phyloP scores from a whole-genome alignment of 2,329 filamentous ascomycete genomes.

The Verticillium nubilum region DNA sequence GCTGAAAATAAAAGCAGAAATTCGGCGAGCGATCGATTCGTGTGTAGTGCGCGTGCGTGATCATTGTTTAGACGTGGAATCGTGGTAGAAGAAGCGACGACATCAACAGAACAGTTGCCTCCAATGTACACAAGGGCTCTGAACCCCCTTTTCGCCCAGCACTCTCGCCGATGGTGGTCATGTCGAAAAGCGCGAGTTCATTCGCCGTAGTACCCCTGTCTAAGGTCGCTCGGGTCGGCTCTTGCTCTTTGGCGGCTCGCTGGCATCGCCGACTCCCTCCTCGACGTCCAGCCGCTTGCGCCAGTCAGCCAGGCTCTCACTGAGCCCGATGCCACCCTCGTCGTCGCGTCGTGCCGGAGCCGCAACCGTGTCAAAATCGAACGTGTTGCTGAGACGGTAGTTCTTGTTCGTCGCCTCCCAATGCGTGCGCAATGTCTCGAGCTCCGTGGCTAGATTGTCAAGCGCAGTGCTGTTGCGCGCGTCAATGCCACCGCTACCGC shows the following conservation, averaged over 20 bases:
- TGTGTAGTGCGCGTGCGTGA: slow-evolving; percentile 9
- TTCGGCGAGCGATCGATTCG: background rate
- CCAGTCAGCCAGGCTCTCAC: slow-evolving; percentile 74
- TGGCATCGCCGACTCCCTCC: slow-evolving; percentile 20
- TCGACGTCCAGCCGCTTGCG: slow-evolving; percentile 65
- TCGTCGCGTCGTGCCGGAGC: slow-evolving; percentile 34
- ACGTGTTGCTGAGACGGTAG: slow-evolving; percentile 83
- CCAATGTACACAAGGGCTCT: slow-evolving; percentile 3
- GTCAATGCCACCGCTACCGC: slow-evolving; percentile 28
- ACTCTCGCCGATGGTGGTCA: background rate
- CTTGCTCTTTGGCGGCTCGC: slow-evolving; percentile 9
- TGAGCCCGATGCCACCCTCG: slow-evolving; percentile 47
- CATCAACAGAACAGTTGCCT: slow-evolving; percentile 4
- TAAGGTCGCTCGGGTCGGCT: slow-evolving; percentile 13
- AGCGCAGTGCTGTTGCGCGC: slow-evolving; percentile 63
- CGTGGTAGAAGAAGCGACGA: slow-evolving; percentile 10
- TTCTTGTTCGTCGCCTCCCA: slow-evolving; percentile 97
- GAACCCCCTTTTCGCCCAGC: slow-evolving; percentile 2
- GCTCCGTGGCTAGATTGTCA: slow-evolving; percentile 85
- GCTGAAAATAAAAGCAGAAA: background rate
- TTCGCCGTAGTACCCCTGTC: slow-evolving; percentile 13
- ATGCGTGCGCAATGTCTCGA: slow-evolving; percentile 82
- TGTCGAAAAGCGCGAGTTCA: slow-evolving; percentile 12
- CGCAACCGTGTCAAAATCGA: slow-evolving; percentile 65
- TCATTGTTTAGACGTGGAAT: slow-evolving; percentile 13